Evolutionary conservation across 768 basidiomycete species (phyloP).

Genomic region (Tricholoma sp.): DNA sequence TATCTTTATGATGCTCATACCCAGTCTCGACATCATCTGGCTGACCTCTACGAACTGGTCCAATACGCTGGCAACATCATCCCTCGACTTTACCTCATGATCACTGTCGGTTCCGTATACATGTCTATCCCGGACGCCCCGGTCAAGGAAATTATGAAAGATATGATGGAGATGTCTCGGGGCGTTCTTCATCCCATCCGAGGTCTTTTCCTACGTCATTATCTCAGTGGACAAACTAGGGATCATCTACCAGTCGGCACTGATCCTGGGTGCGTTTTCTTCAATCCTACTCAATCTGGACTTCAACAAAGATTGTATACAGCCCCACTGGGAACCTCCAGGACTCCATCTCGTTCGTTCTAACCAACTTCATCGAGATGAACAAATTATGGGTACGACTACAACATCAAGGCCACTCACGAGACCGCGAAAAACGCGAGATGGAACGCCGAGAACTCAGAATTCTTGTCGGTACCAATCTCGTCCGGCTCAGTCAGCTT

Average conservation of each 20-base stretch:
- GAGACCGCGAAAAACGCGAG: slow-evolving; percentile 96
- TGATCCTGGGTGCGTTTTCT: slow-evolving; percentile 64
- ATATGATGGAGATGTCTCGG: slow-evolving; percentile 99
- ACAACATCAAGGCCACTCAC: slow-evolving; percentile 95
- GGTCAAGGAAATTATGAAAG: slow-evolving; percentile 99
- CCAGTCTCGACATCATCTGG: slow-evolving; percentile 88
- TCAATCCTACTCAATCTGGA: slow-evolving; percentile 3
- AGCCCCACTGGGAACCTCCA: slow-evolving; percentile 87
- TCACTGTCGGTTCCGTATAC: slow-evolving; percentile 98
- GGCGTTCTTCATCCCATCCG: slow-evolving; percentile 97
- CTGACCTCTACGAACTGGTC: slow-evolving; percentile 98
- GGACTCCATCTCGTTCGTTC: slow-evolving; percentile 92
- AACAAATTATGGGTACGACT: slow-evolving; percentile 99
- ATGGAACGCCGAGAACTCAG: slow-evolving; percentile 92
- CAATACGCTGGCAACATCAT: slow-evolving; percentile 98
- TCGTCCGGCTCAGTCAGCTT: slow-evolving; percentile 90
- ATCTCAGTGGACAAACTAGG: slow-evolving; percentile 93
- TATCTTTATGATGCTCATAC: slow-evolving; percentile 97
- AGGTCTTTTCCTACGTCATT: slow-evolving; percentile 93
- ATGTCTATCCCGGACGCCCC: slow-evolving; percentile 98
- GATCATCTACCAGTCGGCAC: slow-evolving; percentile 90
- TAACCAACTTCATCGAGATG: slow-evolving; percentile 99
- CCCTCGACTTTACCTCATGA: slow-evolving; percentile 95
- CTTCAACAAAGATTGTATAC: slow-evolving; percentile 1
- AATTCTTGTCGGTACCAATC: slow-evolving; percentile 95